A percentile compares a stretch with the other conserved stretches of the same genome.
phyloP scores from a whole-genome alignment of 306 rosid species.

The Casuarina equisetifolia region DNA sequence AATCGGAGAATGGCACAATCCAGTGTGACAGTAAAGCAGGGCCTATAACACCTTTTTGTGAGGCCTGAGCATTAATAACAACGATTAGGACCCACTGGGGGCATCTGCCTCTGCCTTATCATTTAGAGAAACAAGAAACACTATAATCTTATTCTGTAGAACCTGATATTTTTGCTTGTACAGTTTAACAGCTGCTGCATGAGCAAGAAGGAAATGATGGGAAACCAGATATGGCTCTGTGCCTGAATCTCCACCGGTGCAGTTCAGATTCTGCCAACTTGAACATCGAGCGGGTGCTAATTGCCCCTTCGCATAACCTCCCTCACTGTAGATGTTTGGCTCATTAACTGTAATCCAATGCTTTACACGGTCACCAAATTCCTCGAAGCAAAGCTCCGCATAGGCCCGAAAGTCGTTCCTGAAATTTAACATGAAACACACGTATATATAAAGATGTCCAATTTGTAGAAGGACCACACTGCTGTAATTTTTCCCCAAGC shows the following conservation, averaged over 20 bases:
- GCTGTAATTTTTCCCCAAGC: too few relatives aligned
- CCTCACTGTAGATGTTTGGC: conserved; percentile 11
- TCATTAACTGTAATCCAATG: conserved; percentile 46
- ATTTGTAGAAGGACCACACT: too few relatives aligned
- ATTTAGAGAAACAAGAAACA: too few relatives aligned
- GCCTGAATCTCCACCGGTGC: conserved; percentile 40
- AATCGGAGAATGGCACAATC: too few relatives aligned
- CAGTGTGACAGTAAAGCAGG: too few relatives aligned
- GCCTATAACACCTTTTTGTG: too few relatives aligned
- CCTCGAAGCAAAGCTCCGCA: conserved; percentile 38
- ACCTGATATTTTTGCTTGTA: conserved; percentile 40
- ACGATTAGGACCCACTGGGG: too few relatives aligned
- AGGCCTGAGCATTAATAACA: too few relatives aligned
- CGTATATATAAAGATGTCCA: too few relatives aligned
- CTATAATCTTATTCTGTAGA: not conserved
- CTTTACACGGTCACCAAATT: conserved; percentile 44
- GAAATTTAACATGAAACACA: too few relatives aligned
- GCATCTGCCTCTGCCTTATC: too few relatives aligned
- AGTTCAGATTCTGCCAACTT: conserved; percentile 31
- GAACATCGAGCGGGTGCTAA: conserved; percentile 51
- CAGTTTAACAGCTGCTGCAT: conserved; percentile 31
- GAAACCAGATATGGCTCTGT: conserved; percentile 40
- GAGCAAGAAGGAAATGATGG: conserved; percentile 45
- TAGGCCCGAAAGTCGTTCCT: conserved; percentile 38
- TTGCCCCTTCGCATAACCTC: too few relatives aligned